Percentiles rank a stretch among this genome's conserved stretches.
phyloP scores from a whole-genome alignment of 768 basidiomycete genomes.

The Crucibulum laeve region DNA sequence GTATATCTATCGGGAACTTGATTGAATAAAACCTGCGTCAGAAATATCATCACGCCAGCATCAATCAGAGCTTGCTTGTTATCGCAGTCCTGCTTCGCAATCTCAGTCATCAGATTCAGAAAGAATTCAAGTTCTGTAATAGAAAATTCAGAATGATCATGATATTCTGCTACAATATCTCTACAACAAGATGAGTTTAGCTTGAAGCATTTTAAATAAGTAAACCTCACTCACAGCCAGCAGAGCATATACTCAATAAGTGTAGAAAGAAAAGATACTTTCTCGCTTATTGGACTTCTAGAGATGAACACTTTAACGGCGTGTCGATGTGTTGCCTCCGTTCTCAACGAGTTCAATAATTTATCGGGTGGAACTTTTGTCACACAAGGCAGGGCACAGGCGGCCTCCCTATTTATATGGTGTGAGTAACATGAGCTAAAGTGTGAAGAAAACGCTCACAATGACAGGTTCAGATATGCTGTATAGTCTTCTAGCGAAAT shows the following conservation, averaged over 20 bases:
- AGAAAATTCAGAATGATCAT: no score
- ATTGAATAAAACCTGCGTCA: background rate
- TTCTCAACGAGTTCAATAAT: conserved; percentile 6
- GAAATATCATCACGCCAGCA: background rate
- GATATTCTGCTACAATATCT: background rate
- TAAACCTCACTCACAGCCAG: background rate
- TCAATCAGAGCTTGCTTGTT: background rate
- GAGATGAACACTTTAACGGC: conserved; percentile 10
- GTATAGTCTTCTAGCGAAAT: no score
- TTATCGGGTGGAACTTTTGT: background rate
- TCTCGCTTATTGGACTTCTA: background rate
- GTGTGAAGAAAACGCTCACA: no score
- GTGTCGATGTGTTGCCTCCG: conserved; percentile 11
- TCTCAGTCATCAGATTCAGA: background rate
- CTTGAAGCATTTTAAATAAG: no score
- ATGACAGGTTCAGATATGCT: no score
- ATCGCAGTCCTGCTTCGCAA: background rate
- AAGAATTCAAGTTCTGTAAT: background rate
- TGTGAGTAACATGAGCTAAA: no score
- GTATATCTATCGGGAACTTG: background rate
- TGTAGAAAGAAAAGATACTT: background rate
- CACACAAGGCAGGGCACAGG: background rate
- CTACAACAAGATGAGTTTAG: no score
- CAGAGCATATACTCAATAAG: background rate
- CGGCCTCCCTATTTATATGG: no score